Evolutionary conservation across 148 eudicot genomes (phyloP), one percentile per base, ranked within the genome.

Genomic region (Camellia lanceoleosa): DNA sequence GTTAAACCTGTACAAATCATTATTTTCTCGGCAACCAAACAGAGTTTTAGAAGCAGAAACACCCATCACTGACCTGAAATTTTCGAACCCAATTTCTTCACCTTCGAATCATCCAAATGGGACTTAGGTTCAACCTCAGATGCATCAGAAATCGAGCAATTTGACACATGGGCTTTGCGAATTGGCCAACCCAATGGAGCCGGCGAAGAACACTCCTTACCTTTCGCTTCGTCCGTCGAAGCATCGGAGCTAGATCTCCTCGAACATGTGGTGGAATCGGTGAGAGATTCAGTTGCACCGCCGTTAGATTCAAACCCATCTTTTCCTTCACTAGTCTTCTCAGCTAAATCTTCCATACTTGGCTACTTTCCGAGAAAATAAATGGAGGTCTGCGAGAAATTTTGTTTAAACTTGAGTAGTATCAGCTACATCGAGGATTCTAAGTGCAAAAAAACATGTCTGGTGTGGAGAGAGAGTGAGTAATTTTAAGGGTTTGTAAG

Each of bases 171-270:
- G 68, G 92, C 89, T 65, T 92, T 94, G 23, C 81, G 74, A 75
- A 92, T 90, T 0, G 97, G 97, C 98, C 98, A 92, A 54, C 95
- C 97, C 72, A 94, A 88, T 10, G 85, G 84, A 69, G 90, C 74
- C 70, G 87, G 84, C 4, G 91, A 82, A 71, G 89, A 85, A 51
- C 79, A 83, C 46, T 73, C 68, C 71, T 72, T 83, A 15, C 15
- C 74, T 60, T 78, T 66, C 6, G 69, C n/a, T 19, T 66, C 83
- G 56, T 84, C 84, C 15, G 62, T 42, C 16, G 82, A 81, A 64
- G 61, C 75, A 68, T 86, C 88, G 55, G 80, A 80, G 78, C 92
- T 88, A 72, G 84, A 83, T 82, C 88, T 86, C 66, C 87, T 82
- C 63, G 85, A 86, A 79, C 80, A 67, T 15, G 84, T 77, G 63